phyloP scores from a whole-genome alignment of 768 basidiomycete genomes.

The Cantharellus cinnabarinus region DNA sequence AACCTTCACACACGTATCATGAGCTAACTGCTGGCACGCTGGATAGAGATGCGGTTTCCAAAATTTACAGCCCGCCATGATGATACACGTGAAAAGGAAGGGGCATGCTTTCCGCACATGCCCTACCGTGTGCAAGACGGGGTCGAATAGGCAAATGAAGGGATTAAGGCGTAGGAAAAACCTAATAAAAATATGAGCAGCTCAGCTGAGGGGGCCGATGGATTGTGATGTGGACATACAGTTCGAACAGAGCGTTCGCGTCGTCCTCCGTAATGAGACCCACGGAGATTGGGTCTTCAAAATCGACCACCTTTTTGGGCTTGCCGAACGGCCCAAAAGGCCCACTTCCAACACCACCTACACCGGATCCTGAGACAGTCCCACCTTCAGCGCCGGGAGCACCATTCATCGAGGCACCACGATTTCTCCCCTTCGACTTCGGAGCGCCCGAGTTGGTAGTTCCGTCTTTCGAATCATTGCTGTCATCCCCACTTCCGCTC shows the following conservation, averaged over 20 bases:
- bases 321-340: not conserved
- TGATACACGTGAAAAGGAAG: constrained; percentile 65
- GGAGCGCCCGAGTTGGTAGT: not conserved
- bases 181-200: constrained; percentile 4
- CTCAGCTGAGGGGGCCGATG: not conserved
- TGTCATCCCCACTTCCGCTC: not conserved
- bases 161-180: constrained; percentile 73
- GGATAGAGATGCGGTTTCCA: constrained; percentile 50
- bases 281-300: constrained; percentile 49
- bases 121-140: constrained; percentile 54
- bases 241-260: constrained; percentile 51
- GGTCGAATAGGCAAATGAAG: constrained; percentile 78
- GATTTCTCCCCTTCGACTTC: not conserved
- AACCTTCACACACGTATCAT: constrained; percentile 54
- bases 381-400: not conserved
- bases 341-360: constrained; percentile 21
- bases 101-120: constrained; percentile 68
- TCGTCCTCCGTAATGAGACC: constrained; percentile 51
- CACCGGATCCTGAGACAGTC: constrained; percentile 8
- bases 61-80: constrained; percentile 74
- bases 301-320: constrained; percentile 8
- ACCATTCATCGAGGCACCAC: not conserved
- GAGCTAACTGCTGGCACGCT: constrained; percentile 46
- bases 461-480: not conserved
- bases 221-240: constrained; percentile 4